These are phyloP conservation scores for Boletellus emodensis DNA, from an alignment of 768 basidiomycete species.

Conservation along the genomic window DNA sequence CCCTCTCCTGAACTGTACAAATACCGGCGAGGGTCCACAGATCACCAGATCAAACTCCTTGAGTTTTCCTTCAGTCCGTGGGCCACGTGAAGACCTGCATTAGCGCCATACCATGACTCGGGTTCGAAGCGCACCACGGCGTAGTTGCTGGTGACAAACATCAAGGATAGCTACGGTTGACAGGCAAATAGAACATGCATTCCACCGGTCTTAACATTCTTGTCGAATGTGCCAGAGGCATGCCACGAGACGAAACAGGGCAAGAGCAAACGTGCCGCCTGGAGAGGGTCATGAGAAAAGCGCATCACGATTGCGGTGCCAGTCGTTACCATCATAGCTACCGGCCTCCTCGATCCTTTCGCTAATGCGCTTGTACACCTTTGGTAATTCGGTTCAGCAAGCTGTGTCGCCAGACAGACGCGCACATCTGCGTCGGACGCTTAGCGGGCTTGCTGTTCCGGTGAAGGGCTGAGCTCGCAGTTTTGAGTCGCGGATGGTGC, in stretches of 20 bases:
- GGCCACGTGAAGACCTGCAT: slow-evolving; percentile 77
- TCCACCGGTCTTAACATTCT: slow-evolving; percentile 70
- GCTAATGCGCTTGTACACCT: slow-evolving; percentile 92
- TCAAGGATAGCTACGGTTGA: neutral
- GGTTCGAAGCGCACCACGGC: slow-evolving; percentile 98
- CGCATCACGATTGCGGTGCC: neutral
- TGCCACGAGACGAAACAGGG: slow-evolving; percentile 90
- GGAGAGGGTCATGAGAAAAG: slow-evolving; percentile 4
- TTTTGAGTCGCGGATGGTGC: too few species aligned
- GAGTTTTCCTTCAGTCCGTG: slow-evolving; percentile 75
- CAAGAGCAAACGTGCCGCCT: slow-evolving; percentile 89
- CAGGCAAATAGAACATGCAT: slow-evolving; percentile 44
- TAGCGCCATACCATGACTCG: slow-evolving; percentile 80
- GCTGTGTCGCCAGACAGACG: neutral
- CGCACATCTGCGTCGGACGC: neutral
- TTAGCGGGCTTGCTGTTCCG: too few species aligned
- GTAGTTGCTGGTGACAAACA: slow-evolving; percentile 65
- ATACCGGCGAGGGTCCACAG: slow-evolving; percentile 97
- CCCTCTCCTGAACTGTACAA: slow-evolving; percentile 85
- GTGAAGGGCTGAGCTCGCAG: too few species aligned
- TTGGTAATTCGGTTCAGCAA: neutral
- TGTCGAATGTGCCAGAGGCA: slow-evolving; percentile 88
- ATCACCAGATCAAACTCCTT: slow-evolving; percentile 94
- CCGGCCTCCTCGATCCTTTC: slow-evolving; percentile 66
- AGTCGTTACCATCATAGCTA: slow-evolving; percentile 70